These are phyloP conservation scores for Aspergillus sparsus DNA, from an alignment of 495 filamentous ascomycete genomes.

Conservation along the genomic window DNA sequence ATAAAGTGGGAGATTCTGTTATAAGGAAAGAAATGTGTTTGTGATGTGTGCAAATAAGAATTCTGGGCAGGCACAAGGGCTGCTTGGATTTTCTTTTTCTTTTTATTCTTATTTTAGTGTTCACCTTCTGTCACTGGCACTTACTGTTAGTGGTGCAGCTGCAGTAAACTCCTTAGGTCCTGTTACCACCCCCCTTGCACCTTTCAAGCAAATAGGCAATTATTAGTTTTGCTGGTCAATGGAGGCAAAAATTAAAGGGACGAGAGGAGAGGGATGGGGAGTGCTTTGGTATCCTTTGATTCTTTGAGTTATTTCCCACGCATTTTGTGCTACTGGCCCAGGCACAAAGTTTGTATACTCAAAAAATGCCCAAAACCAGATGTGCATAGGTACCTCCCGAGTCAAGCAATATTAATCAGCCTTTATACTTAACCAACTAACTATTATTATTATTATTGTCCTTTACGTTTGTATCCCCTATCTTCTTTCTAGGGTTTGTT, in stretches of 20 bases:
- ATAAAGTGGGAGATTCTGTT: conserved; percentile 3
- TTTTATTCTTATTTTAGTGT: background rate
- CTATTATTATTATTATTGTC: no score
- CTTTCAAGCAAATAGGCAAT: conserved; percentile 19
- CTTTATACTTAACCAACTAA: no score
- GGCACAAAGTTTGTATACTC: background rate
- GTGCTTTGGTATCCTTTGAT: background rate
- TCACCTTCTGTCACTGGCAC: conserved; percentile 23
- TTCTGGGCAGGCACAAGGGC: conserved; percentile 10
- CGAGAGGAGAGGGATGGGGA: background rate
- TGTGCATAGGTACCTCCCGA: no score
- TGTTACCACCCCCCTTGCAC: conserved; percentile 28
- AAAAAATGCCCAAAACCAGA: background rate
- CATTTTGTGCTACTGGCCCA: conserved; percentile 16
- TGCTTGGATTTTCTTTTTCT: conserved; percentile 17
- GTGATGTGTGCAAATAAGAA: conserved; percentile 5
- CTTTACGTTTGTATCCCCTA: background rate
- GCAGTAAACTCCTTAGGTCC: conserved; percentile 20
- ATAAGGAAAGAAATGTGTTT: background rate
- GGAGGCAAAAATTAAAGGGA: background rate
- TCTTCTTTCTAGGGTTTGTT: background rate
- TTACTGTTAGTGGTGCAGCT: conserved; percentile 23
- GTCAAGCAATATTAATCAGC: no score
- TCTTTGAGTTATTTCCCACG: conserved; percentile 1
- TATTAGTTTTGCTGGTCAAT: conserved; percentile 13